Conservation (phyloP, 495 filamentous ascomycete species). For the Tuber umbilicatum region DNA sequence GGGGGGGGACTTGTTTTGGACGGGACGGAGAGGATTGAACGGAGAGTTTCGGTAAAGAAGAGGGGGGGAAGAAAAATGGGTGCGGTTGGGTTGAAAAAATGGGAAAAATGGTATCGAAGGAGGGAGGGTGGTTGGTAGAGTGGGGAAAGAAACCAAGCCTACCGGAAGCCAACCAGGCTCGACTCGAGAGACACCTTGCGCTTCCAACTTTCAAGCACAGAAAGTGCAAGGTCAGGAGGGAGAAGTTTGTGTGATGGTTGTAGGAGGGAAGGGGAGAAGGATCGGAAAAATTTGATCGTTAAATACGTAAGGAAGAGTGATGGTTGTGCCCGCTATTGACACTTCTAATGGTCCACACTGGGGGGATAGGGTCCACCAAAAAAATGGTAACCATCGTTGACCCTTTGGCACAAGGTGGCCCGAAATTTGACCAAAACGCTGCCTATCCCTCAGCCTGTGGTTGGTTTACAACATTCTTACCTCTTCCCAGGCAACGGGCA, state of each 20-base stretch:
- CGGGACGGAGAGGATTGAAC: conserved; percentile 8
- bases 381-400: background rate
- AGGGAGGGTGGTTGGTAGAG: conserved; percentile 17
- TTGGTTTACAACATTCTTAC: background rate
- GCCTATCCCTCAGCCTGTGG: background rate
- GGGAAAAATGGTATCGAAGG: conserved; percentile 19
- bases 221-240: background rate
- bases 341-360: background rate
- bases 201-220: background rate
- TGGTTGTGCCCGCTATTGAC: background rate
- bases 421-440: background rate
- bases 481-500: background rate
- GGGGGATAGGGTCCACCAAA: background rate
- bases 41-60: conserved; percentile 7
- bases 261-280: background rate
- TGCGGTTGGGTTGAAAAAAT: conserved; percentile 14
- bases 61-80: conserved; percentile 7
- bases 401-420: background rate
- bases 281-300: background rate
- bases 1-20: background rate
- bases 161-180: background rate
- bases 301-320: background rate
- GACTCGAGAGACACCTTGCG: background rate
- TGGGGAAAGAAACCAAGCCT: conserved; percentile 12
- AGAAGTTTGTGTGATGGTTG: conserved; percentile 5